Evolutionary conservation across 179 eudicot species (phyloP), one percentile per base, ranked within the genome.

Genomic region (Silene coronaria): DNA sequence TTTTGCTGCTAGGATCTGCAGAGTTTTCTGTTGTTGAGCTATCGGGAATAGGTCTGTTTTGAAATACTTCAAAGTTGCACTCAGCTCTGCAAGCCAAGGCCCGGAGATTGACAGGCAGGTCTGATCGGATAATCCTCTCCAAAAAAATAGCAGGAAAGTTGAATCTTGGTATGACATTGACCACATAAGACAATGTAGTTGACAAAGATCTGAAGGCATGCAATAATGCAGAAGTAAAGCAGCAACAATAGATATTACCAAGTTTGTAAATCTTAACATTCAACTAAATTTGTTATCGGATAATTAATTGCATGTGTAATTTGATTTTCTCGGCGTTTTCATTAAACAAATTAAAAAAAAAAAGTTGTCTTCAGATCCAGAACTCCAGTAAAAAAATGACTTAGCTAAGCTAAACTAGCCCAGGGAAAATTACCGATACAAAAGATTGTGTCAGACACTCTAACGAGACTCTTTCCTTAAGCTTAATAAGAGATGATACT

Each of bases 81-180:
- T 95, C 97, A 68, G 99, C 93, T 87, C 96, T 88, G 75, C 90
- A 83, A 77, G 99, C 97, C 83, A 95, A 83, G 34, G 99, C 97
- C 76, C 89, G 91, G 73, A 95, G 99, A 83, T 95, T 95, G 73
- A 92, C 96, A 17, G 99, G 99, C 85, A 95, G 96, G 81, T 95
- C 99, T 69, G 97, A 92, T 74, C 87, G 86, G 36, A 95, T 92
- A 78, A 95, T 95, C 81, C 93, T 88, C 90, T 95, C 99, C 82
- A 95, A 79, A 83, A 95, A 95, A 76, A 95, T 95, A 48, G 99
- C 97, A 19, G 97, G 99, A 70, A 90, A 89, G 82, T 90, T 95
- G 84, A 91, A 89, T 72, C 86, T 87, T 70, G 99, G 99, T 76
- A 95, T 95, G 72, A 95, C 99, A 82, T 87, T 95, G 76, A 95